Evolutionary conservation across 176 grass and related monocot genomes (phyloP), one percentile per base, ranked within the genome.

Genomic region (Oryza glumipatula): DNA sequence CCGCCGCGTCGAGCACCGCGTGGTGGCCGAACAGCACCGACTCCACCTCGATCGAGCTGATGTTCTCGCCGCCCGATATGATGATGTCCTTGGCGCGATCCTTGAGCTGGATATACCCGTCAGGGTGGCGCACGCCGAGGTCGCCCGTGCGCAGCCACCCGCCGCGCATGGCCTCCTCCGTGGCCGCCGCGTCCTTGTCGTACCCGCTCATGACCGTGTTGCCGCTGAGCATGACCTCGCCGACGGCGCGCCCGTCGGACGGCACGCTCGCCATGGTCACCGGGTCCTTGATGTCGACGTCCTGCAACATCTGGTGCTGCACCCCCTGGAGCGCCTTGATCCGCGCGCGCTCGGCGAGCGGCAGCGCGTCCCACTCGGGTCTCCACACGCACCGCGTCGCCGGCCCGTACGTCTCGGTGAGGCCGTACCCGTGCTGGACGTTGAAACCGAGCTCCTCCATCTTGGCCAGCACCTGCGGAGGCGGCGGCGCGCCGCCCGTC

Each of bases 131-230:
- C 38, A 89, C 92, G 30, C 71, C 86, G 9, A 94, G 89, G 84
- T 91, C 92, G 3, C 92, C 89, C 15, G 92, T 78, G 67, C 58
- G 74, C 68, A 91, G 70, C 89, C 92, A 94, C 10, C 92, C 89
- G 7, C 83, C 83, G 43, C 67, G n/a, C 88, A 94, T 84, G 39
- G 89, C 70, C 70, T 81, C 71, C 73, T 76, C 84, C 14, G 92
- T 91, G 10, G 71, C 83, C 0, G 3, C 43, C 17, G 33, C 65
- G 65, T 94, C 88, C 70, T 91, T 83, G 83, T 89, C 92, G 45
- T 92, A 92, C 51, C 92, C 92, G 61, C 80, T 85, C 90, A 92
- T 94, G 17, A 94, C 65, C 46, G 80, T 92, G 87, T 94, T 94
- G 22, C 92, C 89, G 0, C 90, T 81, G 21, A 92, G 61, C 84